phyloP scores from a whole-genome alignment of 306 rosid species.

The Astragalus glycyphyllos region DNA sequence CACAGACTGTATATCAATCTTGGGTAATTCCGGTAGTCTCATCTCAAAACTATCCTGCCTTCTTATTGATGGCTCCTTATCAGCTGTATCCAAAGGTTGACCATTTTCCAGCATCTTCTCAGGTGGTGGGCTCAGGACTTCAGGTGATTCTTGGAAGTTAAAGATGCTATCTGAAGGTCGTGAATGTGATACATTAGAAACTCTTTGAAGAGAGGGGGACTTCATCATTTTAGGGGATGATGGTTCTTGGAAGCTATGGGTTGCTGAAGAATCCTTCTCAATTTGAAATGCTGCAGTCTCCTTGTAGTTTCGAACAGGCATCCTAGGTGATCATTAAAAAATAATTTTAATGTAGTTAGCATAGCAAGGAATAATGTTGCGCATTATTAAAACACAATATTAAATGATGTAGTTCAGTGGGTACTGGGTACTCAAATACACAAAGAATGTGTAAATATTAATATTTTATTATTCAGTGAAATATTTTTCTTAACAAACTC shows the following conservation, averaged over 20 bases:
- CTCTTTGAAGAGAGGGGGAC: conserved; percentile 94
- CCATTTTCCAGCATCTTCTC: conserved; percentile 86
- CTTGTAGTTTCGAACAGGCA: conserved; percentile 89
- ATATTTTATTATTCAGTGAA: conserved; percentile 18
- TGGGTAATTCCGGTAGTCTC: conserved; percentile 91
- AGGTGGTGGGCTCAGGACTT: conserved; percentile 73
- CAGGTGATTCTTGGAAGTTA: conserved; percentile 78
- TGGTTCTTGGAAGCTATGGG: conserved; percentile 83
- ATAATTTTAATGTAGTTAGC: neutral
- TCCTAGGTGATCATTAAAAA: conserved; percentile 57
- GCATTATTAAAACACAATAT: conserved; percentile 21
- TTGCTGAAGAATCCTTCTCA: conserved; percentile 90
- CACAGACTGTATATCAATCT: conserved; percentile 83
- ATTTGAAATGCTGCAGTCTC: conserved; percentile 83
- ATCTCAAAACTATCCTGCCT: conserved; percentile 98
- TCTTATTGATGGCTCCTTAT: conserved; percentile 84
- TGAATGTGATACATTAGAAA: conserved; percentile 55
- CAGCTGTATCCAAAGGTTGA: conserved; percentile 64
- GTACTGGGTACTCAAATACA: neutral
- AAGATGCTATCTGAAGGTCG: conserved; percentile 64
- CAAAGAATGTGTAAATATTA: conserved; percentile 16
- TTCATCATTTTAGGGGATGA: conserved; percentile 89
- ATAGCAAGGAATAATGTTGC: conserved; percentile 16
- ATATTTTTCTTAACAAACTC: conserved; percentile 13
- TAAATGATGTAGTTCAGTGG: conserved; percentile 12